Conservation (phyloP, 495 filamentous ascomycete species). For the Aspergillus mulundensis region DNA sequence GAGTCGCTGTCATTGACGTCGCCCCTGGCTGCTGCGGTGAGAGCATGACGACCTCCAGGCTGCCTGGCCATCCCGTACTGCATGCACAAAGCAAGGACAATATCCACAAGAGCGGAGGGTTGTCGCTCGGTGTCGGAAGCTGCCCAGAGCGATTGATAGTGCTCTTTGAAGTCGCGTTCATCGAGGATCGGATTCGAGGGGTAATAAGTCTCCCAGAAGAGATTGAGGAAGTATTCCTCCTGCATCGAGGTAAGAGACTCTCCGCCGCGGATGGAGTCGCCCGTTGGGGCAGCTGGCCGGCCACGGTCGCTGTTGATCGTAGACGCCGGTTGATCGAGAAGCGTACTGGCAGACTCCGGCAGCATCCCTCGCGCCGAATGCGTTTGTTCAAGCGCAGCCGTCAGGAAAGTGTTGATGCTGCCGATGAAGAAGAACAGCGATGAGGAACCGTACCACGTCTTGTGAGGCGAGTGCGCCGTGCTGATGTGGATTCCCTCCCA, state of each 20-base stretch:
- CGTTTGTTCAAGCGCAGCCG: constrained; percentile 5
- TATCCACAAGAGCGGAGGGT: constrained; percentile 51
- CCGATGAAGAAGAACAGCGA: constrained; percentile 32
- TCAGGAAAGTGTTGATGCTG: constrained; percentile 22
- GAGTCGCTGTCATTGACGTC: constrained; percentile 30
- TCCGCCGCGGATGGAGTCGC: not conserved
- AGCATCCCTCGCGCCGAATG: constrained; percentile 7
- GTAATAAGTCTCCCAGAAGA: constrained; percentile 51
- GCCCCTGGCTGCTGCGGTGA: not conserved
- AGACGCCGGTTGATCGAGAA: constrained; percentile 6
- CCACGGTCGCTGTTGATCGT: not conserved
- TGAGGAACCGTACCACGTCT: constrained; percentile 28
- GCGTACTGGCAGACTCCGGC: constrained; percentile 5
- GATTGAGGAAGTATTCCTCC: constrained; percentile 18
- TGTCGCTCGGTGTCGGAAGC: constrained; percentile 29
- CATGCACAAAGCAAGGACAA: constrained; percentile 52
- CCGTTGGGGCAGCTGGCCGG: not conserved
- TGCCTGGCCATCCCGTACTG: constrained; percentile 41
- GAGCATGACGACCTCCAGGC: constrained; percentile 7
- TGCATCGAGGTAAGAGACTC: constrained; percentile 7
- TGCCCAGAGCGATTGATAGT: constrained; percentile 47
- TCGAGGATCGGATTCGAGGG: constrained; percentile 33
- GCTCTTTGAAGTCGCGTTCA: constrained; percentile 42
- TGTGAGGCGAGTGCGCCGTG: constrained; percentile 15
- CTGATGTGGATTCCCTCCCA: constrained; percentile 25